Evolutionary conservation across 345 rosid genomes (phyloP), one percentile per base, ranked within the genome.

Genomic region (Erysimum cheiranthoides): DNA sequence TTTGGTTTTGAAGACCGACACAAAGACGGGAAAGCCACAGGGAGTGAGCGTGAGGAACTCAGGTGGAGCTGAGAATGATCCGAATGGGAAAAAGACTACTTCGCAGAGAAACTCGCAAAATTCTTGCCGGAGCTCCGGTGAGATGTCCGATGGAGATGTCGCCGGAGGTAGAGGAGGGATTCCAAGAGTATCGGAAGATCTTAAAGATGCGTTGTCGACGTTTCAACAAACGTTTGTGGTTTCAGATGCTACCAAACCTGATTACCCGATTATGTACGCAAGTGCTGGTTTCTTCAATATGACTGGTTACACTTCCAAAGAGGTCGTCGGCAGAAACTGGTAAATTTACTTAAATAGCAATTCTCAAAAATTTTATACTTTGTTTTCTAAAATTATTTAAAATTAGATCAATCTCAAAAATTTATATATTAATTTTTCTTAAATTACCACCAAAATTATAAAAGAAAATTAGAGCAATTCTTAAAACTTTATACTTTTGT

Each of bases 231-330:
- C 98, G 38, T 94, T 94, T 64, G 93, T 94, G 38, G 98, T 94
- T 43, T 86, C 98, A 53, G 98, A 94, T 83, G 97, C 96, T 43
- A 92, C 96, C 52, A 90, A 90, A 85, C 91, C 96, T 8, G 97
- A 92, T 69, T 83, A 66, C 75, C 98, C 98, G 64, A 92, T 90
- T 52, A 16, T 94, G 88, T 94, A 92, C 73, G 98, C 98, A 11
- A 94, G 98, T 83, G 98, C 95, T 46, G 98, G 98, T 25, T 94
- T 94, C 82, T 94, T 94, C 79, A 94, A 84, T 57, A 94, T 94
- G 98, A 94, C 98, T 0, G 98, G 98, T 5, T 94, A 90, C 83
- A 87, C 96, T 38, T 89, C 98, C 5, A 94, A 79, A 73, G 98
- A 94, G 70, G 98, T 92, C 76, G 50, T 94, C 11, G 98, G 98